Base-by-base conservation (phyloP, 768 basidiomycete species). In the Phylloporus sp. region DNA sequence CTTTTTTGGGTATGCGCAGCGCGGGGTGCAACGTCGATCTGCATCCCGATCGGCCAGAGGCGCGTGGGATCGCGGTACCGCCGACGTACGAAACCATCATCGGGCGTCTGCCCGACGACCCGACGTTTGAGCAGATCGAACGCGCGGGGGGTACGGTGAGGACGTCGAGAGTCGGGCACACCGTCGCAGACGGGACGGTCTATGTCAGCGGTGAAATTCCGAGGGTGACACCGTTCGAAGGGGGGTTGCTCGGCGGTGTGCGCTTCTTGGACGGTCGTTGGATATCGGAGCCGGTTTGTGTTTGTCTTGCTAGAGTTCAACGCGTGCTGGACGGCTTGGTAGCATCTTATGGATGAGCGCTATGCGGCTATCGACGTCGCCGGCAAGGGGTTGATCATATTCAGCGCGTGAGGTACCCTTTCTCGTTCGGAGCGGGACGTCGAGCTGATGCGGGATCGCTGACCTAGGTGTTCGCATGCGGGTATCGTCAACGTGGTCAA, bases 151-250 rank as follows among this genome's bases (percentile, higher is more conserved):
- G 80, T 5, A 59, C 64, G 1, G 72, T 88, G 11, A 82, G 85
- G 61, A 76, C 65, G 59, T 78, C 81, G 52, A 60, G 58, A 0
- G 76, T 83, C 36, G 81, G 77, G n/a, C 91, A 94, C 63, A 69
- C 73, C 6, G 78, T 91, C 46, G 81, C 85, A 4, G 79, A 70
- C 9, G 79, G 73, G 5, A 79, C 80, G 7, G 73, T 91, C 18
- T 91, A 81, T 70, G 81, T 92, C 12, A 92, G 91, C 62, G 90
- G 90, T 2, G 85, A 87, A 68, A 87, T 94, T 47, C 84, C 86
- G 10, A 69, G 91, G 41, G 72, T 82, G 32, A 88, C 85, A 0
- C 57, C 76, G 13, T 92, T 75, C 52, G 91, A 94, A 67, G 63
- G 60, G 1, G 91, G 91, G 2, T 64, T 92, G 46, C 72, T 79